A percentile compares a stretch with the other conserved stretches of the same genome.
These are phyloP conservation scores for Inga laurina DNA, from an alignment of 306 rosid genomes.

Conservation along the genomic window DNA sequence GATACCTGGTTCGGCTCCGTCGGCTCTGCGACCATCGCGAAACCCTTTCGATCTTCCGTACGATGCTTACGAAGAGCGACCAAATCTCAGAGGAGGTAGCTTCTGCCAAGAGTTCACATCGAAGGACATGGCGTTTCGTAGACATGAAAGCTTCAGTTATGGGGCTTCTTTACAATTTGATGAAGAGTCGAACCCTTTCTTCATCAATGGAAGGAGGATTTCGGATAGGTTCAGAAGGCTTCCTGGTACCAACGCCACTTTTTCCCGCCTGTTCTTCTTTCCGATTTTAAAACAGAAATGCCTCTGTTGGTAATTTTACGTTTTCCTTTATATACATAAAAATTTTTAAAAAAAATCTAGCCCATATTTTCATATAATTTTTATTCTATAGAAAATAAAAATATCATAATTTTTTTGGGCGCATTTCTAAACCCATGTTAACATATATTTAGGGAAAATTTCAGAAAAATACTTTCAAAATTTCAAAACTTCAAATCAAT, in stretches of 20 bases:
- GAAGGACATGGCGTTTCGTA: conserved; percentile 47
- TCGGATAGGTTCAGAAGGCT: conserved; percentile 41
- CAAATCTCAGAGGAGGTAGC: conserved; percentile 57
- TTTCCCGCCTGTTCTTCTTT: not conserved
- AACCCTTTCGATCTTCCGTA: conserved; percentile 81
- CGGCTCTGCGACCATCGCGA: conserved; percentile 44
- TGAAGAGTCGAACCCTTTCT: conserved; percentile 26
- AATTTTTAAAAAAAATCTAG: too few species aligned
- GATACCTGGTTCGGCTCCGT: conserved; percentile 86
- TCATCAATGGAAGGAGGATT: conserved; percentile 34
- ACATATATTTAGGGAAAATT: too few species aligned
- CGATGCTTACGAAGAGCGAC: conserved; percentile 73
- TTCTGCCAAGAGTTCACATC: conserved; percentile 59
- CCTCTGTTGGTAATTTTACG: not conserved
- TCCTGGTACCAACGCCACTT: conserved; percentile 40
- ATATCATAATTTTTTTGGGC: too few species aligned
- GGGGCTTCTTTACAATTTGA: conserved; percentile 43
- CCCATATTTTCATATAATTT: too few species aligned
- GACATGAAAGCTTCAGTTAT: conserved; percentile 71
- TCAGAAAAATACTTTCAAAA: too few species aligned
- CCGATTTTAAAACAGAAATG: not conserved
- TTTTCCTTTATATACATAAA: not conserved
- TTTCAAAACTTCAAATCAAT: too few species aligned
- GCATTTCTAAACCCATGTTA: too few species aligned
- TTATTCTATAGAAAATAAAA: too few species aligned